Base-by-base conservation (phyloP, 345 rosid genomes). In the Cardiospermum halicacabum region DNA sequence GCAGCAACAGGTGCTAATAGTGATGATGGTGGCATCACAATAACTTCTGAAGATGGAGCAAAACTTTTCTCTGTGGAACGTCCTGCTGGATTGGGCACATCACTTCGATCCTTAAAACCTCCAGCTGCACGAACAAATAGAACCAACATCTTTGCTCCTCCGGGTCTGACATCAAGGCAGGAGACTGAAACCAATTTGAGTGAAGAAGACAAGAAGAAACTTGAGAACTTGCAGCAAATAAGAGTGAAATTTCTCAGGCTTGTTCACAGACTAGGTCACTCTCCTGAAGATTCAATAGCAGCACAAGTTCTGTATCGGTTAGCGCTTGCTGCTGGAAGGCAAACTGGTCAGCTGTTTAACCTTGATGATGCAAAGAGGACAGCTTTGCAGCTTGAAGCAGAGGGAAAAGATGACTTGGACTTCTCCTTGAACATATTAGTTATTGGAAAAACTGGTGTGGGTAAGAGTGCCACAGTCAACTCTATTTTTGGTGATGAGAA, bases 371-470 rank as follows among this genome's bases (percentile, higher is more conserved):
- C 97, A 5, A 90, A 87, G 79, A 80, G 71, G 67, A 74, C 64
- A 67, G 95, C 99, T 70, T 63, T 78, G 42, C 85, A 86, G 78
- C 85, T 79, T 71, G 99, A 94, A 72, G 77, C 75, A 22, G 86
- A 82, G 73, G 76, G 80, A 49, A 78, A 72, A 43, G 86, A 86
- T 69, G 89, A 85, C 62, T 75, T 90, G 56, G 62, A 76, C 72
- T 81, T 88, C 72, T 78, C 91, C 62, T 64, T 90, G 76, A 94
- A 82, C 80, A 80, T 90, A 70, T 76, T 94, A 73, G 96, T 85
- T 61, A 85, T 94, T 45, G 99, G 97, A 57, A 90, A 94, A 78
- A 78, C 94, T 8, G 96, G 99, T 53, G 96, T 90, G 67, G 99
- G 97, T 9, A 94, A 94, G 74, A 93, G 99, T 73, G 94, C 99